Evolutionary conservation across 768 basidiomycete species (phyloP).

Genomic region (Podaxis mareebaensis): DNA sequence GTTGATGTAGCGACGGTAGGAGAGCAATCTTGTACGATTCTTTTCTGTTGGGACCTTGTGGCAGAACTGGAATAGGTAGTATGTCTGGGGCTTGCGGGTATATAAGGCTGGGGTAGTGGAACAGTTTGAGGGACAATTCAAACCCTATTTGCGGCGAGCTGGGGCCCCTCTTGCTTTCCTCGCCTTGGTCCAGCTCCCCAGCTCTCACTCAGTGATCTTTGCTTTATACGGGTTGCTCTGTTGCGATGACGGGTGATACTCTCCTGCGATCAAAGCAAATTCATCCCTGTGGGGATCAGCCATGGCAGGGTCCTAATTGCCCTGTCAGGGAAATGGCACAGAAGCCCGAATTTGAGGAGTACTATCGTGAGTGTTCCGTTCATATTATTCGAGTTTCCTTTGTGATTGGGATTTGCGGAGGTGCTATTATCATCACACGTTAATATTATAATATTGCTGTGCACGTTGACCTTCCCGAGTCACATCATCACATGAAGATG

Average conservation of each 20-base stretch:
- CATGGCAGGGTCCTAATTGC: not conserved
- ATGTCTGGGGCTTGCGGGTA: not conserved
- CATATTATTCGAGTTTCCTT: not conserved
- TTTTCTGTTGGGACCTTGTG: not conserved
- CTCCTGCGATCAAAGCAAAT: not conserved
- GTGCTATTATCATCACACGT: not conserved
- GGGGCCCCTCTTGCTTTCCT: not conserved
- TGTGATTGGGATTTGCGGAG: not conserved
- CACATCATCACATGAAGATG: conserved; percentile 11
- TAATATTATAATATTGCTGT: not conserved
- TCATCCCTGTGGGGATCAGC: not conserved
- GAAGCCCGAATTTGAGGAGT: not conserved
- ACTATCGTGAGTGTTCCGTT: conserved; percentile 2
- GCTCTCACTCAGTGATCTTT: not conserved
- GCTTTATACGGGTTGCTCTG: not conserved
- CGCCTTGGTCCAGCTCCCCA: not conserved
- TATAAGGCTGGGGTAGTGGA: not conserved
- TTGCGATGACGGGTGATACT: not conserved
- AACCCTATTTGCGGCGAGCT: not conserved
- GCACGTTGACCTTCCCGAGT: conserved; percentile 2
- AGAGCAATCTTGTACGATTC: not conserved
- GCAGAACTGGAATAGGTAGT: not conserved
- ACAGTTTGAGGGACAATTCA: not conserved
- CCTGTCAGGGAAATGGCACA: not conserved
- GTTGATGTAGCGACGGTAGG: not conserved